Conservation (phyloP, 2,329 filamentous ascomycete genomes). For the Colletotrichum sp. region DNA sequence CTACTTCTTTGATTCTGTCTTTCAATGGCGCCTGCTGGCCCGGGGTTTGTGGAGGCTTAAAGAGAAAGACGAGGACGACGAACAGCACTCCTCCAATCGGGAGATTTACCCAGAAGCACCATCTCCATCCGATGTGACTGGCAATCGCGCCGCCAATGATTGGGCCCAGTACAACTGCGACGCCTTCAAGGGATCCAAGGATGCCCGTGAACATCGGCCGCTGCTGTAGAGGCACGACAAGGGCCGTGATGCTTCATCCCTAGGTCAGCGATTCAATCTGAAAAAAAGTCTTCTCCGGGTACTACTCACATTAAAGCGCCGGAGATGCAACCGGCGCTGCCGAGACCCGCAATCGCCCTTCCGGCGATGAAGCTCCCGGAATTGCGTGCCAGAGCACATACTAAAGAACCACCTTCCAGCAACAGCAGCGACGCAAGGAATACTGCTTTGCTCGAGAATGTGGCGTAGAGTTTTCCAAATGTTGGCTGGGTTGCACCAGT, state of each 20-base stretch:
- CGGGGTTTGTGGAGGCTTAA: constrained; percentile 24
- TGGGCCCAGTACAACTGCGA: background rate
- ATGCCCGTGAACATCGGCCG: constrained; percentile 42
- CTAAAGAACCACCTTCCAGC: background rate
- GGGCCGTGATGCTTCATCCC: constrained; percentile 32
- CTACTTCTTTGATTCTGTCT: constrained; percentile 25
- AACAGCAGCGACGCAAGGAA: background rate
- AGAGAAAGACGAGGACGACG: constrained; percentile 51
- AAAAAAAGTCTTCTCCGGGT: background rate
- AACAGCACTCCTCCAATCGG: constrained; percentile 56
- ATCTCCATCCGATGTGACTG: constrained; percentile 27
- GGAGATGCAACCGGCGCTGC: constrained; percentile 28
- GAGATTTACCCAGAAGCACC: constrained; percentile 66
- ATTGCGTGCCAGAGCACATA: background rate
- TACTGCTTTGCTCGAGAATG: constrained; percentile 40
- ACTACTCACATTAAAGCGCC: constrained; percentile 41
- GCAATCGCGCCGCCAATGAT: constrained; percentile 1
- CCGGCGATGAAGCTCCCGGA: background rate
- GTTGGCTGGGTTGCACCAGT: constrained; percentile 24
- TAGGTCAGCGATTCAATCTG: constrained; percentile 28
- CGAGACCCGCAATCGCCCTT: constrained; percentile 1
- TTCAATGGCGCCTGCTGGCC: background rate
- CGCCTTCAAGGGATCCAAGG: constrained; percentile 49
- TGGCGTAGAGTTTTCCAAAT: constrained; percentile 34
- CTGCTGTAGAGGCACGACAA: constrained; percentile 31